These are phyloP conservation scores for Chalciporus piperatoides DNA, from an alignment of 1,284 basidiomycete species.

Conservation along the genomic window DNA sequence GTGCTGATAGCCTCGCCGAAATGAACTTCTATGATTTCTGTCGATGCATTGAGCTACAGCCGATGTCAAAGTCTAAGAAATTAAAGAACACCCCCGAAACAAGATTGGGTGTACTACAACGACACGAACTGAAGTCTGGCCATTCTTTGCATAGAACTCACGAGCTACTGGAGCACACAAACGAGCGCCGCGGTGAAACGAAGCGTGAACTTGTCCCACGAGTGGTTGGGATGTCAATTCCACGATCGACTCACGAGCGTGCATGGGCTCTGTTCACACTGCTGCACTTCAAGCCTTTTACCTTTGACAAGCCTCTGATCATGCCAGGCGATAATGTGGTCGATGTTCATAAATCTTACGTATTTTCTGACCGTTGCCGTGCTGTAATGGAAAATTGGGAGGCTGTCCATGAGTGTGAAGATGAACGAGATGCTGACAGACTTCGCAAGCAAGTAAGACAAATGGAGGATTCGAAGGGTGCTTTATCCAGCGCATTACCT, in stretches of 20 bases:
- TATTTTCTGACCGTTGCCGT: too few species aligned
- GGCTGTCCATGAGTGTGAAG: slow-evolving; percentile 9
- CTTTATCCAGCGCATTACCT: background rate
- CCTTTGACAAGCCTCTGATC: background rate
- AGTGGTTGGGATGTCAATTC: slow-evolving; percentile 27
- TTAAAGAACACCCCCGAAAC: slow-evolving; percentile 10
- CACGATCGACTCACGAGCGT: slow-evolving; percentile 4
- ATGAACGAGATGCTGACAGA: slow-evolving; percentile 6
- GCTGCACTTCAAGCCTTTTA: slow-evolving; percentile 29
- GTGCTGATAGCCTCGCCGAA: background rate
- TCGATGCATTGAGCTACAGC: too few species aligned
- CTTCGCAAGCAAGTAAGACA: background rate
- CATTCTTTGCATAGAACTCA: slow-evolving; percentile 8
- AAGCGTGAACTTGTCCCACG: slow-evolving; percentile 11
- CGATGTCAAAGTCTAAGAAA: too few species aligned
- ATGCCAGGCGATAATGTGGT: background rate
- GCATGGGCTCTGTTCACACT: slow-evolving; percentile 22
- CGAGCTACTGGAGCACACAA: too few species aligned
- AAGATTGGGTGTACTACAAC: background rate
- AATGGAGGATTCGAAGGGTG: too few species aligned
- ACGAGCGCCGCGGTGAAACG: too few species aligned
- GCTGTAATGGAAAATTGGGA: slow-evolving; percentile 10
- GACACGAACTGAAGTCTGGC: slow-evolving; percentile 1
- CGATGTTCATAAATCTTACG: too few species aligned
- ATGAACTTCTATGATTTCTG: slow-evolving; percentile 17